Conservation (phyloP, 495 filamentous ascomycete species). For the Delitschia confertaspora region DNA sequence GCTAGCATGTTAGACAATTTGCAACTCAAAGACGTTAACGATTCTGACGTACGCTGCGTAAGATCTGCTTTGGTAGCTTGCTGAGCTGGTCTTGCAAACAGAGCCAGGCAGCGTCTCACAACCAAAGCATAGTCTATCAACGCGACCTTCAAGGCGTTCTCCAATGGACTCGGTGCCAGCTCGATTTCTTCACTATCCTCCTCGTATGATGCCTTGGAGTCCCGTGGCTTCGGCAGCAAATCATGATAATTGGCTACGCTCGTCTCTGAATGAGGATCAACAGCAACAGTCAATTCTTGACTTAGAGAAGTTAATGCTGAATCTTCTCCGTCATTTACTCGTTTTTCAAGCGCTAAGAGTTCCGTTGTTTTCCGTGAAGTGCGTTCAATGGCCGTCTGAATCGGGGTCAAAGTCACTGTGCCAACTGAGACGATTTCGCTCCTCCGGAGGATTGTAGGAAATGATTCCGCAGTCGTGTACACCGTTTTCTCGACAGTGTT, state of each 20-base stretch:
- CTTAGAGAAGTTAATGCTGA: conserved; percentile 54
- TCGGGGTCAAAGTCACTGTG: conserved; percentile 57
- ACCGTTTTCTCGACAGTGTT: conserved; percentile 81
- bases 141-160: conserved; percentile 76
- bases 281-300: conserved; percentile 63
- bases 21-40: background rate
- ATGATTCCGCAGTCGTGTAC: conserved; percentile 73
- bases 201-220: conserved; percentile 37
- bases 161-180: conserved; percentile 52
- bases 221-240: conserved; percentile 48
- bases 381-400: conserved; percentile 86
- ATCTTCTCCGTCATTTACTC: conserved; percentile 65
- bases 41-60: conserved; percentile 32
- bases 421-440: conserved; percentile 71
- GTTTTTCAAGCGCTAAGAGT: conserved; percentile 62
- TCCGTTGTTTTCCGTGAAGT: conserved; percentile 85
- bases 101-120: conserved; percentile 70
- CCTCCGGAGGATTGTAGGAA: conserved; percentile 83
- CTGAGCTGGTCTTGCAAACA: conserved; percentile 52
- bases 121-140: conserved; percentile 82
- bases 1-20: conserved; percentile 5
- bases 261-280: conserved; percentile 55
- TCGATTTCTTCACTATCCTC: conserved; percentile 41
- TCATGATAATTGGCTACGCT: conserved; percentile 68
- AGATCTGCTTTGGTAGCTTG: conserved; percentile 51